phyloP scores from a whole-genome alignment of 441 rosid genomes.

The Brassica hybrid region DNA sequence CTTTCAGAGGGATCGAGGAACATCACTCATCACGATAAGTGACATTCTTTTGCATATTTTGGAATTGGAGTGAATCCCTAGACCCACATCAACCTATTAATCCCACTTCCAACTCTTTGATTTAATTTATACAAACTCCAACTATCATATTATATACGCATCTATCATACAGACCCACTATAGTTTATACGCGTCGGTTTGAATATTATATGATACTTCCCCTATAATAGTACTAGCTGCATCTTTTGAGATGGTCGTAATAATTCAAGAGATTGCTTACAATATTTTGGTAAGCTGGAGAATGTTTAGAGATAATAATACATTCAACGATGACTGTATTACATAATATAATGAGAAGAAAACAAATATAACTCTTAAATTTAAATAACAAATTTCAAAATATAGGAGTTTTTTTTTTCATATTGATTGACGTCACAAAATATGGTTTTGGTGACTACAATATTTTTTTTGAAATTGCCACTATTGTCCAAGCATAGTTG shows the following conservation, averaged over 20 bases:
- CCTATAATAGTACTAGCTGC: constrained; percentile 36
- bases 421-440: constrained; percentile 17
- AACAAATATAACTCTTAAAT: neutral
- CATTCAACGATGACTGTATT: constrained; percentile 18
- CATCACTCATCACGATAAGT: constrained; percentile 46
- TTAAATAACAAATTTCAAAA: neutral
- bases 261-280: constrained; percentile 40
- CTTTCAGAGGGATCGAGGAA: constrained; percentile 47
- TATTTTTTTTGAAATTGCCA: constrained; percentile 11
- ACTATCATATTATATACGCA: constrained; percentile 29
- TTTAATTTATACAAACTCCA: constrained; percentile 29
- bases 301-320: neutral
- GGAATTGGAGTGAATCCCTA: constrained; percentile 46
- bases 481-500: constrained; percentile 9
- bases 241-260: constrained; percentile 40
- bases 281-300: constrained; percentile 27
- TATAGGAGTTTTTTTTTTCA: constrained; percentile 5
- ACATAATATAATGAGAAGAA: neutral
- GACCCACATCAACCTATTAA: constrained; percentile 43
- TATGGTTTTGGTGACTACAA: constrained; percentile 21
- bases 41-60: constrained; percentile 46
- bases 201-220: constrained; percentile 27
- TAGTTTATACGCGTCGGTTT: constrained; percentile 39
- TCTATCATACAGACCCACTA: constrained; percentile 26
- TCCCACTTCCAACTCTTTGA: constrained; percentile 34